Base-by-base conservation (phyloP, 2,329 filamentous ascomycete species). In the Hansfordia pulvinata region DNA sequence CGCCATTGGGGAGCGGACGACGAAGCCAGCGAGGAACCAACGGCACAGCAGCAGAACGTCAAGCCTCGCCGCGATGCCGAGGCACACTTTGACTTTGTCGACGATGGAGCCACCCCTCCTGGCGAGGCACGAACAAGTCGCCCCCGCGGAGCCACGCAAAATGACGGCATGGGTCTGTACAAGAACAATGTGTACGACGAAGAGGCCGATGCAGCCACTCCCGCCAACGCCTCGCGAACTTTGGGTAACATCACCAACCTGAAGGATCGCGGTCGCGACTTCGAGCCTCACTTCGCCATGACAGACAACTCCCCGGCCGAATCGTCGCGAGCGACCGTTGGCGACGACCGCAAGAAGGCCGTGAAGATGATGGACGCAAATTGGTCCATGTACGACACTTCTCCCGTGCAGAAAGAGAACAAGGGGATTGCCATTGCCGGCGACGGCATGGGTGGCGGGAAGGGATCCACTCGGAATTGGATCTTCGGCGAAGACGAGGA, bases 1-100 rank as follows among this genome's bases (percentile, higher is more conserved):
- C 77, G 81, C 29, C 78, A 90, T 49, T 92, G 82, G 72, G 78
- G 76, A 39, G 74, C 77, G 25, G 76, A 85, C 33, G 69, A 78
- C 37, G 60, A 71, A 46, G 57, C 74, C 23, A 50, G 53, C 19
- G 62, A 69, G 19, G 74, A 70, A 7, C 69, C 75, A 6, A 61
- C 62, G 22, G 68, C 67, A 36, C 60, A 64, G 29, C 63, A 70
- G 10, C 60, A 68, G 18, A 62, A 70, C 19, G 58, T 64, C 41
- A 79, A 79, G 47, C 65, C 79, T 19, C 81, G 88, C 32, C 81
- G 75, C 21, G 82, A 92, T 41, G 76, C 79, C 11, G 75, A 86
- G 45, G 58, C 74, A 2, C 84, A 96, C 52, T 94, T 93, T 45
- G 75, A 90, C 34, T 69, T 94, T 42, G 62, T 70, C 28, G 86